Conservation (phyloP, 257 asterid species). For the Gynochthodes officinalis region DNA sequence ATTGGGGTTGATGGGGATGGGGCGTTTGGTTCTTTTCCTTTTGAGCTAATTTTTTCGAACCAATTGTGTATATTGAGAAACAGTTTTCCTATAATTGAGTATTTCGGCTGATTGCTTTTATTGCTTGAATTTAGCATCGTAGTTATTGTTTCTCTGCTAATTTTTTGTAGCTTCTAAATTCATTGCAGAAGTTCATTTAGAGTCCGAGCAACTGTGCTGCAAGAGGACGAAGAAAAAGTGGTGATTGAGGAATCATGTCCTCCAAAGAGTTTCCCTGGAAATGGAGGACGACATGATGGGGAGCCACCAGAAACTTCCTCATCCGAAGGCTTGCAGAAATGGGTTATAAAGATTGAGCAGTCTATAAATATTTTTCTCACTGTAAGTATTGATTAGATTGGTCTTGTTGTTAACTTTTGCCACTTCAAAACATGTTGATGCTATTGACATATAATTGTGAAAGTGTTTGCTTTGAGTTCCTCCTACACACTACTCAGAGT, state of each 20-base stretch:
- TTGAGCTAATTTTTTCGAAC: background rate
- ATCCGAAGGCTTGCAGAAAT: slow-evolving; percentile 53
- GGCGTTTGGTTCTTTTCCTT: background rate
- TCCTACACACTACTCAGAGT: background rate
- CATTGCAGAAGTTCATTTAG: slow-evolving; percentile 35
- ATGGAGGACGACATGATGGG: slow-evolving; percentile 42
- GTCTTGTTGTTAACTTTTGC: background rate
- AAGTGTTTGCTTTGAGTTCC: background rate
- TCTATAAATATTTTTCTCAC: slow-evolving; percentile 84
- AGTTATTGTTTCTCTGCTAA: background rate
- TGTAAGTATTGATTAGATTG: slow-evolving; percentile 29
- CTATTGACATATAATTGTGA: background rate
- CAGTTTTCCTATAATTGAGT: background rate
- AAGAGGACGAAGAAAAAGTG: slow-evolving; percentile 74
- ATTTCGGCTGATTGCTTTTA: background rate
- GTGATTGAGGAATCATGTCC: slow-evolving; percentile 66
- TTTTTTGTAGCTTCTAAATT: slow-evolving; percentile 13
- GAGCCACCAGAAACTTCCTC: slow-evolving; percentile 38
- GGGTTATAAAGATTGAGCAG: slow-evolving; percentile 77
- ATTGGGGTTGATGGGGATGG: background rate
- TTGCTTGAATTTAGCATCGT: background rate
- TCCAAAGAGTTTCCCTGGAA: slow-evolving; percentile 52
- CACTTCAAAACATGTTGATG: background rate
- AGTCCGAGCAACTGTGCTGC: slow-evolving; percentile 60
- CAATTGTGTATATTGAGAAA: background rate